These are phyloP conservation scores for Suillus paluster DNA, from an alignment of 768 basidiomycete species.

Conservation along the genomic window DNA sequence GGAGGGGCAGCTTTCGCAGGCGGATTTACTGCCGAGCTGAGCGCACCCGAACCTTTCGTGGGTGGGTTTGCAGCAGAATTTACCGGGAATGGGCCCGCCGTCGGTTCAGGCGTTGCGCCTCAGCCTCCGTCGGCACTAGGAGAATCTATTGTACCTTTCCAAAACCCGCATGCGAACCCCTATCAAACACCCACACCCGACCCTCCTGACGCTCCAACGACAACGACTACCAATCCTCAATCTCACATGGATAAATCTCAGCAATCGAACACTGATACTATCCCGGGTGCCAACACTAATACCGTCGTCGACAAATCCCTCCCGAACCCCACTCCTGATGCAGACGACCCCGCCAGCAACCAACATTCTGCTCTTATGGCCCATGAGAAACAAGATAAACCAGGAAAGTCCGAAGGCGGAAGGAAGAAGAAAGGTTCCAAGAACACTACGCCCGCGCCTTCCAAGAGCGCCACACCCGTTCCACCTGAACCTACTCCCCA, in stretches of 20 bases:
- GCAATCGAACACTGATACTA: background rate
- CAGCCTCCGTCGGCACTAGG: background rate
- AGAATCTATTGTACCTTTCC: background rate
- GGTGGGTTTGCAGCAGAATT: conserved; percentile 9
- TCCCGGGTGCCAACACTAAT: conserved; percentile 16
- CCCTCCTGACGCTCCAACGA: conserved; percentile 3
- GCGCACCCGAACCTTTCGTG: background rate
- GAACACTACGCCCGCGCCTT: background rate
- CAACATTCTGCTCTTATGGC: background rate
- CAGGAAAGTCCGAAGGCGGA: background rate
- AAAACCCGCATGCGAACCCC: conserved; percentile 13
- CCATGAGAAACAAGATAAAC: background rate
- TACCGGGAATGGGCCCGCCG: background rate
- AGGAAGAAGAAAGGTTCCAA: background rate
- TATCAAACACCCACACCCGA: conserved; percentile 16
- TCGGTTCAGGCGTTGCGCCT: conserved; percentile 9
- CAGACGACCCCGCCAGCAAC: background rate
- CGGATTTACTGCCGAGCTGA: background rate
- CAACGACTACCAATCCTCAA: background rate
- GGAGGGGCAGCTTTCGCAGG: background rate
- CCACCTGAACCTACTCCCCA: conserved; percentile 5
- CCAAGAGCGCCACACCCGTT: background rate
- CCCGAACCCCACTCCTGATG: background rate
- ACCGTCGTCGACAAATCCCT: conserved; percentile 14
- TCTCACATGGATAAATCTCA: background rate